Evolutionary conservation across 1,284 basidiomycete genomes (phyloP).

Genomic region (Moniliella sp.): DNA sequence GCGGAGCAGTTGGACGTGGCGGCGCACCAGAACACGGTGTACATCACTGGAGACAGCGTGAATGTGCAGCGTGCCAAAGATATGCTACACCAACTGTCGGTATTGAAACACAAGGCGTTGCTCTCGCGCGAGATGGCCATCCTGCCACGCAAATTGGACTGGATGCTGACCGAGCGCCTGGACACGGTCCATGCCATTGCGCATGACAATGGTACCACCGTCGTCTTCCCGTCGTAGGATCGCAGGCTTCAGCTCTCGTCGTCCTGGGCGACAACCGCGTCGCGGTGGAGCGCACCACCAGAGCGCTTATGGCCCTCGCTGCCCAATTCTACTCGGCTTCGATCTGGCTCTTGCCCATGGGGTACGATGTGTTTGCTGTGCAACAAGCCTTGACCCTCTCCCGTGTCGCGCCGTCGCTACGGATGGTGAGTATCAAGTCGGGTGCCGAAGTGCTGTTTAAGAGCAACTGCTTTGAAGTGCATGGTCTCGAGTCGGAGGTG

Average conservation of each 20-base stretch:
- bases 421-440: constrained; percentile 62
- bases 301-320: constrained; percentile 81
- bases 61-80: constrained; percentile 81
- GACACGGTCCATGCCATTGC: constrained; percentile 77
- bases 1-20: constrained; percentile 2
- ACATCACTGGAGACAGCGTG: constrained; percentile 94
- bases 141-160: constrained; percentile 84
- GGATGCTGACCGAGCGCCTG: constrained; percentile 78
- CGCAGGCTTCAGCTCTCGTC: constrained; percentile 69
- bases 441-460: constrained; percentile 92
- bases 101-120: constrained; percentile 72
- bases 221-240: constrained; percentile 73
- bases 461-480: constrained; percentile 87
- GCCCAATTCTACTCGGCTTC: constrained; percentile 88
- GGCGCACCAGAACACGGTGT: constrained; percentile 53
- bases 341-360: constrained; percentile 77
- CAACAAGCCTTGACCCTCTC: constrained; percentile 56
- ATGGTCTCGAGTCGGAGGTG: constrained; percentile 82
- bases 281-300: constrained; percentile 80
- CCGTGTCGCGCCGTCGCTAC: constrained; percentile 62
- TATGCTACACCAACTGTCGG: constrained; percentile 70
- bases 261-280: constrained; percentile 85
- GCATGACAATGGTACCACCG: constrained; percentile 87
- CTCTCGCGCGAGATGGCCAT: constrained; percentile 81
- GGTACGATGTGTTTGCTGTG: constrained; percentile 73